Percentiles rank a stretch among this genome's conserved stretches.
Conservation (phyloP, 2,329 filamentous ascomycete species). For the Penicillium sp. region DNA sequence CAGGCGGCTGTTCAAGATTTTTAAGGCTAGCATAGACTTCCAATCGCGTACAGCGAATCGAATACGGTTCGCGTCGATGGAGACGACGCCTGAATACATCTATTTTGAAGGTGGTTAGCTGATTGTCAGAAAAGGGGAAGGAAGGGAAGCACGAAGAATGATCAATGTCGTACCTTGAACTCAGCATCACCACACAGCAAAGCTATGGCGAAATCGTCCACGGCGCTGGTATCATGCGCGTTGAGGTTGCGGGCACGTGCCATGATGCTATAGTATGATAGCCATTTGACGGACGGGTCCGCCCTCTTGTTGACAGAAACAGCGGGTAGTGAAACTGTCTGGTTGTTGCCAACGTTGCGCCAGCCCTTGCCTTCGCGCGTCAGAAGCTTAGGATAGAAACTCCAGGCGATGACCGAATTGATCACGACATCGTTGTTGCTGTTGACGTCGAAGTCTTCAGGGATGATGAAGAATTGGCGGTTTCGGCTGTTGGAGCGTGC, state of each 20-base stretch:
- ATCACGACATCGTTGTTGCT: slow-evolving; percentile 78
- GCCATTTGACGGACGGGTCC: slow-evolving; percentile 63
- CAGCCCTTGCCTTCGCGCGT: slow-evolving; percentile 81
- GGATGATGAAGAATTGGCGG: slow-evolving; percentile 80
- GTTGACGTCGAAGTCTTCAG: slow-evolving; percentile 70
- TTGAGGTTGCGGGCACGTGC: slow-evolving; percentile 76
- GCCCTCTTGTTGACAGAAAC: slow-evolving; percentile 80
- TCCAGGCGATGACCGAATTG: slow-evolving; percentile 83
- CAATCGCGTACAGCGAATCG: slow-evolving; percentile 82
- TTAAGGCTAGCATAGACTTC: slow-evolving; percentile 88
- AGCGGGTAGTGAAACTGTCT: slow-evolving; percentile 81
- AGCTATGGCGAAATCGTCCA: slow-evolving; percentile 78
- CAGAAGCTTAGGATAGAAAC: slow-evolving; percentile 92
- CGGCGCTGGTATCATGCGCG: slow-evolving; percentile 81
- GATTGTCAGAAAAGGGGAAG: neutral
- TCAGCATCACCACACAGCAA: slow-evolving; percentile 86
- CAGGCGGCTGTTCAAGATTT: slow-evolving; percentile 70
- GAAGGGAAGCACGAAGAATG: neutral
- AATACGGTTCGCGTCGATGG: slow-evolving; percentile 82
- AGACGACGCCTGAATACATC: slow-evolving; percentile 82
- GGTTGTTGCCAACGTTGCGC: slow-evolving; percentile 90
- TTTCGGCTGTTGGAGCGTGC: slow-evolving; percentile 64
- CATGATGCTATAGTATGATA: slow-evolving; percentile 98
- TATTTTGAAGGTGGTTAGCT: slow-evolving; percentile 35
- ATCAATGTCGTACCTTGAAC: slow-evolving; percentile 64